Base-by-base conservation (phyloP, 2,329 filamentous ascomycete genomes). In the Chaetoscypha palmicola region DNA sequence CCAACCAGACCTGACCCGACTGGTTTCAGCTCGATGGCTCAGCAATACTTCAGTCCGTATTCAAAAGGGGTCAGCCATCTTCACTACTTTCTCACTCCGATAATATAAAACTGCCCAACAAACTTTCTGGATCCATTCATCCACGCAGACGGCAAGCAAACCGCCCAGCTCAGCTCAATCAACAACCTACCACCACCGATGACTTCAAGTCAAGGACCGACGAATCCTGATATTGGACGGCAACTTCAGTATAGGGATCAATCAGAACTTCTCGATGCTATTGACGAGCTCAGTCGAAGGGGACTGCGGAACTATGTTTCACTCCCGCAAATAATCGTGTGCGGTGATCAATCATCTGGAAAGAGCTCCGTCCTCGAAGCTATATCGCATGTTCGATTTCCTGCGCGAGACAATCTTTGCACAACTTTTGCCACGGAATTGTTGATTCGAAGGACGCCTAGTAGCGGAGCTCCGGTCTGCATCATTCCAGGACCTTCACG, bases 391-490 rank as follows among this genome's bases (percentile, higher is more conserved):
- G 46, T 67, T 2, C 56, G 59, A 1, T 67, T 69, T 45, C 67
- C 67, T 21, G 58, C 58, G 2, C 55, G 61, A 19, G 56, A 53
- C 19, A 63, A 62, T 3, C 51, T 67, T 3, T 70, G 66, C 35
- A 71, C 68, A 4, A 54, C 65, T 2, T 70, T 68, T 47, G 63
- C 66, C 1, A 70, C 65, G 0, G 61, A 70, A 45, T 66, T 72
- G 19, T 63, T 50, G 28, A 47, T 55, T 14, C 51, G 53, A 14
- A 45, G 47, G 20, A 39, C 33, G 9, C 32, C 43, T 1, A 22
- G 35, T 26, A 24, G n/a, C 11, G n/a, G n/a, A n/a, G 20, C 9
- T 10, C 22, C 17, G 5, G 35, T 38, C 9, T 23, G n/a, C 17
- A 38, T 24, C 11, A 22, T 38, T 26, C 35, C 35, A 38, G 22